phyloP scores from a whole-genome alignment of 179 eudicot species.

The Carnegiea gigantea region DNA sequence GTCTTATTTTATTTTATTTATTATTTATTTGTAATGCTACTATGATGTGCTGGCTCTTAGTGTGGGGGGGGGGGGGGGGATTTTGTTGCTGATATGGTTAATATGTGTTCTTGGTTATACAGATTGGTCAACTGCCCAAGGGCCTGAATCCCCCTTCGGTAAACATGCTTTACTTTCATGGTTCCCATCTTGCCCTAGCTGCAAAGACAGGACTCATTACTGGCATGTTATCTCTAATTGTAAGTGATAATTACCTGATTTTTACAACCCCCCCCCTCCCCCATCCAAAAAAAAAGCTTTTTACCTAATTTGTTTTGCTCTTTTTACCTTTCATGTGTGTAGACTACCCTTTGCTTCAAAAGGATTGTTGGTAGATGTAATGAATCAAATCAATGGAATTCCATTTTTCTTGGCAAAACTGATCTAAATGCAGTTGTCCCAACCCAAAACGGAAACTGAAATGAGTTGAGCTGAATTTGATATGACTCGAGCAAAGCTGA shows the following conservation, averaged over 20 bases:
- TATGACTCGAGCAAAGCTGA: background rate
- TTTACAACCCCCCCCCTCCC: no score
- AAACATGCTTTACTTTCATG: conserved; percentile 64
- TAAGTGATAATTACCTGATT: conserved; percentile 27
- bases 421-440: no score
- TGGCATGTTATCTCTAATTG: conserved; percentile 88
- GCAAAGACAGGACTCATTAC: conserved; percentile 81
- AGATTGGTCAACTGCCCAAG: conserved; percentile 76
- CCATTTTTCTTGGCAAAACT: no score
- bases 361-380: background rate
- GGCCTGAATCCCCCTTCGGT: conserved; percentile 89
- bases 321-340: background rate
- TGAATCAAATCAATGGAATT: background rate
- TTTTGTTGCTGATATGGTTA: background rate
- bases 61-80: no score
- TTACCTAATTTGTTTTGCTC: background rate
- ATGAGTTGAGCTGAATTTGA: background rate
- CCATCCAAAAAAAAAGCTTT: background rate
- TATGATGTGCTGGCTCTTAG: no score
- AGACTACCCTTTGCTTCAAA: background rate
- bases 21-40: no score
- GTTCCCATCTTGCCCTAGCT: conserved; percentile 57
- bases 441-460: background rate
- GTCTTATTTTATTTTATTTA: background rate
- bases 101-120: conserved; percentile 8